phyloP scores from a whole-genome alignment of 179 eudicot species.

The Corrigiola litoralis region DNA sequence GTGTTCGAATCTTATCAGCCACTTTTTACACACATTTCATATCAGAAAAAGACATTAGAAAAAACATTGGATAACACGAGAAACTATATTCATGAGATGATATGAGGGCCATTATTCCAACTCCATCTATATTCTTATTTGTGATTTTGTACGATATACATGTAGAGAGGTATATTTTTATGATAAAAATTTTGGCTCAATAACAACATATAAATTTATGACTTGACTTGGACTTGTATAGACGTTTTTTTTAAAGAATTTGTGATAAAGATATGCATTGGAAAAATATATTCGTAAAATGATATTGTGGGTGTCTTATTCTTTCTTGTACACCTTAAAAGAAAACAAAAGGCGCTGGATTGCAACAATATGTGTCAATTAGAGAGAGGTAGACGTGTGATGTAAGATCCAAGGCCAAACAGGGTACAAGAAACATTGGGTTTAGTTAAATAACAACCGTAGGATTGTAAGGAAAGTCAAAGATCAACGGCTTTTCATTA shows the following conservation, averaged over 20 bases:
- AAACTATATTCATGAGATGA: too few relatives aligned
- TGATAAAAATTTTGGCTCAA: too few relatives aligned
- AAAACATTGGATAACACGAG: neutral
- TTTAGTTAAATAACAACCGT: constrained; percentile 22
- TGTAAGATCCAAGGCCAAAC: constrained; percentile 33
- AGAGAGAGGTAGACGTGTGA: constrained; percentile 23
- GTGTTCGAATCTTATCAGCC: too few relatives aligned
- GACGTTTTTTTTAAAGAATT: too few relatives aligned
- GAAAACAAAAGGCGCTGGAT: constrained; percentile 5
- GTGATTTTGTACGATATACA: too few relatives aligned
- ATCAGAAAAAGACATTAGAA: neutral
- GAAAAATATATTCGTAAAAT: constrained; percentile 6
- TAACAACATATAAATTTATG: too few relatives aligned
- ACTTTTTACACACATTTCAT: neutral
- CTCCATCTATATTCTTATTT: too few relatives aligned
- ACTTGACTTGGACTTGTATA: too few relatives aligned
- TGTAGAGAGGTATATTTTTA: too few relatives aligned
- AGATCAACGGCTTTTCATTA: constrained; percentile 22
- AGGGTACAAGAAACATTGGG: neutral
- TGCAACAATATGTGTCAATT: constrained; percentile 19
- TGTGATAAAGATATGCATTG: too few relatives aligned
- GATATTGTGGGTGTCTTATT: constrained; percentile 4
- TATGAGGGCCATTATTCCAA: too few relatives aligned
- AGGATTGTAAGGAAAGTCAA: constrained; percentile 20
- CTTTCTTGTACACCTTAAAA: neutral